A percentile compares a stretch with the other conserved stretches of the same genome.
phyloP scores from a whole-genome alignment of 371 early-diverging fungal species.

The Paraphysoderma sedebokerense region DNA sequence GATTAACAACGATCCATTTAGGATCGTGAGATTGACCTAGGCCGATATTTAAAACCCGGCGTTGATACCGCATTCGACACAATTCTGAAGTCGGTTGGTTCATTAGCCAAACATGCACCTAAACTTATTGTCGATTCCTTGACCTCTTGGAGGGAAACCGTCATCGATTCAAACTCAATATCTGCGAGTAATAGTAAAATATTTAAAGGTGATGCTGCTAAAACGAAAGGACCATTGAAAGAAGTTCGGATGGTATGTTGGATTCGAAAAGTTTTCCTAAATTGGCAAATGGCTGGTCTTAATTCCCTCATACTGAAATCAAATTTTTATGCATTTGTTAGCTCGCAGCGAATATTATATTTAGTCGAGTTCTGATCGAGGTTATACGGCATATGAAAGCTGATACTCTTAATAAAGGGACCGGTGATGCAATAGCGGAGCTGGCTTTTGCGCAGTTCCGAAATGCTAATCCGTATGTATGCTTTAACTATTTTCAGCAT shows the following conservation, averaged over 20 bases:
- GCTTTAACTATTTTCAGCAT: background rate
- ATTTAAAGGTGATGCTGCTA: no score
- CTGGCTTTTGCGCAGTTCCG: conserved; percentile 78
- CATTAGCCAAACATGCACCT: background rate
- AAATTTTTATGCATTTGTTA: no score
- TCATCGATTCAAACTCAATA: no score
- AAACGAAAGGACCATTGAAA: background rate
- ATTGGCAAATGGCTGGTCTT: no score
- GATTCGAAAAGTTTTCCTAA: no score
- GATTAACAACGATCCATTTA: no score
- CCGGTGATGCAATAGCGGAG: conserved; percentile 80
- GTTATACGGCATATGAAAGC: conserved; percentile 56
- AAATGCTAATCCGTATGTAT: conserved; percentile 68
- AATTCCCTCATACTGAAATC: no score
- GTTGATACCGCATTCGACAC: background rate
- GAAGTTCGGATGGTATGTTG: background rate
- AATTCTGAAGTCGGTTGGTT: background rate
- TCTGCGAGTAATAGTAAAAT: no score
- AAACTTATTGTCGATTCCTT: background rate
- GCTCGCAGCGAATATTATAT: conserved; percentile 72
- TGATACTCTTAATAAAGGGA: conserved; percentile 54
- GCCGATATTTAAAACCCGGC: background rate
- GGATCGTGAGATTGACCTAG: conserved; percentile 1
- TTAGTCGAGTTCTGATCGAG: conserved; percentile 70
- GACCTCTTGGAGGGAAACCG: background rate